phyloP scores from a whole-genome alignment of 108 stramenopile species.

The Skeletonema potamos region DNA sequence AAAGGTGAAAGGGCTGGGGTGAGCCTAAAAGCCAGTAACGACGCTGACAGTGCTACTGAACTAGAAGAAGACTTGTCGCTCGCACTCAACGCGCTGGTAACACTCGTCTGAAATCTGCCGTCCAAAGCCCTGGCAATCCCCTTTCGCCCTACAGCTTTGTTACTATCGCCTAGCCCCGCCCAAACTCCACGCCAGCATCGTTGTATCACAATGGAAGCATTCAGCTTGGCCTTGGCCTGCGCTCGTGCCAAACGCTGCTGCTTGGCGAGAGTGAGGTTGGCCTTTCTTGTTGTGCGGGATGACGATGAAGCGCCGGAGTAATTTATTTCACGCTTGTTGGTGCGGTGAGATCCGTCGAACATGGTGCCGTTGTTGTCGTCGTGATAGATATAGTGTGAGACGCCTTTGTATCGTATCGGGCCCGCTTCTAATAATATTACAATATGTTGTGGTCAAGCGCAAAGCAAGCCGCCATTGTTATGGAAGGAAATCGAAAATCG shows the following conservation, averaged over 20 bases:
- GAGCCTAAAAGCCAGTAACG: conserved; percentile 28
- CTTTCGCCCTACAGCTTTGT: conserved; percentile 7
- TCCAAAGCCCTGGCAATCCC: conserved; percentile 16
- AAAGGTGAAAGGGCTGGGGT: conserved; percentile 26
- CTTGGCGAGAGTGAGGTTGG: conserved; percentile 16
- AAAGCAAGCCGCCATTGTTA: too few relatives aligned
- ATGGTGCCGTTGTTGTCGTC: background rate
- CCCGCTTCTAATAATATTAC: too few relatives aligned
- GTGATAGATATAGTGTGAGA: too few relatives aligned
- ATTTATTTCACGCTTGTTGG: conserved; percentile 44
- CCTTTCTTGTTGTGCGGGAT: conserved; percentile 6
- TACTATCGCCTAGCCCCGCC: background rate
- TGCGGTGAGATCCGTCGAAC: conserved; percentile 45
- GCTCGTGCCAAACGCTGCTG: conserved; percentile 28
- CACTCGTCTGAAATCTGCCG: background rate
- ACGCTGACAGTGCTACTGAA: background rate
- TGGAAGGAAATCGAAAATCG: too few relatives aligned
- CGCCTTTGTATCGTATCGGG: too few relatives aligned
- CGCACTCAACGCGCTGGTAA: background rate
- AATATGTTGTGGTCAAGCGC: too few relatives aligned
- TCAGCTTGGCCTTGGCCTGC: conserved; percentile 18
- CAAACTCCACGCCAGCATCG: conserved; percentile 34
- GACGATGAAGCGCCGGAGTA: conserved; percentile 29
- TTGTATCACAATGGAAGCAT: conserved; percentile 14
- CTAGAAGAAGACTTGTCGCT: background rate